phyloP scores from a whole-genome alignment of 2,329 filamentous ascomycete genomes.

The Didymella keratinophila region DNA sequence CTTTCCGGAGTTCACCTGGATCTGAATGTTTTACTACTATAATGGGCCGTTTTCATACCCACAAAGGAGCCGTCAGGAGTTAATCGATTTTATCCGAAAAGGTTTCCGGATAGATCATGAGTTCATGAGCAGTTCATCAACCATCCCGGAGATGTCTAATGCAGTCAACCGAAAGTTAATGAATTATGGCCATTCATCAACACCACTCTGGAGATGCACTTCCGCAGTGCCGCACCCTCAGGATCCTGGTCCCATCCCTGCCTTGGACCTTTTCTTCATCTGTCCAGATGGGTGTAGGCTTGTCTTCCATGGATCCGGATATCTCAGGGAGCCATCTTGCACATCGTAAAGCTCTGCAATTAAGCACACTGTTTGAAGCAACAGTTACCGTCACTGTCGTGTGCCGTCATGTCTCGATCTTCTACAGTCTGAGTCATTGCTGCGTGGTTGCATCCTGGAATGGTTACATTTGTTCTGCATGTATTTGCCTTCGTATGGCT shows the following conservation, averaged over 20 bases:
- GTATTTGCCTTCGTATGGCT: conserved; percentile 46
- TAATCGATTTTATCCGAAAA: conserved; percentile 36
- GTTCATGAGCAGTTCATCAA: conserved; percentile 15
- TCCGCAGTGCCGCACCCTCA: conserved; percentile 6
- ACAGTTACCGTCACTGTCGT: conserved; percentile 1
- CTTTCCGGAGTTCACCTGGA: conserved; percentile 44
- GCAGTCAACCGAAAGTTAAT: conserved; percentile 19
- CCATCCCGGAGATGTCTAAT: conserved; percentile 18
- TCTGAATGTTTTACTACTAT: conserved; percentile 41
- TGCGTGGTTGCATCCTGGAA: conserved; percentile 17
- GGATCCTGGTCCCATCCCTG: not conserved
- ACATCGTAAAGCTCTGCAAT: conserved; percentile 1
- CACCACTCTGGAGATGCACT: conserved; percentile 6
- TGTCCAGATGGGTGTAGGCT: conserved; percentile 16
- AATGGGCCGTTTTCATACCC: conserved; percentile 36
- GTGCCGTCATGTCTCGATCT: not conserved
- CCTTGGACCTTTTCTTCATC: conserved; percentile 6
- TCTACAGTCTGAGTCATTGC: conserved; percentile 6
- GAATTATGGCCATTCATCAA: conserved; percentile 19
- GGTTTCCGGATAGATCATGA: conserved; percentile 31
- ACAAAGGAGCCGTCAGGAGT: conserved; percentile 35
- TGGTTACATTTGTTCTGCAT: conserved; percentile 33
- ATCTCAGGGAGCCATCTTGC: conserved; percentile 3
- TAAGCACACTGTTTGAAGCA: not conserved
- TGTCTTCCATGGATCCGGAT: conserved; percentile 4